phyloP scores from a whole-genome alignment of 2,329 filamentous ascomycete genomes.

The Hymenotorrendiella dingleyae region DNA sequence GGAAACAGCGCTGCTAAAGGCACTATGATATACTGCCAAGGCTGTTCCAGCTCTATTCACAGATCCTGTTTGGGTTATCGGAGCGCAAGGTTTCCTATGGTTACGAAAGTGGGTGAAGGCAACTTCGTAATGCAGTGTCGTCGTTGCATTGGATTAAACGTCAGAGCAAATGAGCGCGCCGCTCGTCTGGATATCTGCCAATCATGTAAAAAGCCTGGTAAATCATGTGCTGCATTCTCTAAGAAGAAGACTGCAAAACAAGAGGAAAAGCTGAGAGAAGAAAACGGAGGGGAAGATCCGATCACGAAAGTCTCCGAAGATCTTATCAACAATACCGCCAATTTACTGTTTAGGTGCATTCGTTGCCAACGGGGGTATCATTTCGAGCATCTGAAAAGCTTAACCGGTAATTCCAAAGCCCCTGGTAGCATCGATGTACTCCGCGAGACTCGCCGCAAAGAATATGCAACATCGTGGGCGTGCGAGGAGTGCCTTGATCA shows the following conservation, averaged over 20 bases:
- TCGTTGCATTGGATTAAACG: conserved; percentile 66
- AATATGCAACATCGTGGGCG: conserved; percentile 70
- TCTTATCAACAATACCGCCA: conserved; percentile 68
- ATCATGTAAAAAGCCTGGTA: conserved; percentile 58
- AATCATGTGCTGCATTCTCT: conserved; percentile 70
- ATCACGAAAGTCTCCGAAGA: conserved; percentile 54
- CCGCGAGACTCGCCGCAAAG: conserved; percentile 57
- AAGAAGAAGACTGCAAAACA: conserved; percentile 65
- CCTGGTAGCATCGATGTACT: conserved; percentile 40
- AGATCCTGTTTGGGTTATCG: conserved; percentile 74
- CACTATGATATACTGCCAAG: conserved; percentile 79
- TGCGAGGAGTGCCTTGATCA: conserved; percentile 71
- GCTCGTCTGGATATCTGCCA: conserved; percentile 70
- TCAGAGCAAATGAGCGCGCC: conserved; percentile 61
- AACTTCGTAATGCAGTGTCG: conserved; percentile 86
- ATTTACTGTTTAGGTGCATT: conserved; percentile 77
- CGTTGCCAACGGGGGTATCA: conserved; percentile 77
- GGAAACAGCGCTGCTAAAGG: conserved; percentile 52
- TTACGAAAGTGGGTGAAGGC: conserved; percentile 73
- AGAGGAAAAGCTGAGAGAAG: conserved; percentile 75
- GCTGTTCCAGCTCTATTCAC: conserved; percentile 80
- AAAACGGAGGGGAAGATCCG: conserved; percentile 76
- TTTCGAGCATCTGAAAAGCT: conserved; percentile 67
- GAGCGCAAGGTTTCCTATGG: conserved; percentile 72
- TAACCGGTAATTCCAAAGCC: conserved; percentile 31